phyloP scores from a whole-genome alignment of 2,329 filamentous ascomycete genomes.

The Nectriaceae sp. region DNA sequence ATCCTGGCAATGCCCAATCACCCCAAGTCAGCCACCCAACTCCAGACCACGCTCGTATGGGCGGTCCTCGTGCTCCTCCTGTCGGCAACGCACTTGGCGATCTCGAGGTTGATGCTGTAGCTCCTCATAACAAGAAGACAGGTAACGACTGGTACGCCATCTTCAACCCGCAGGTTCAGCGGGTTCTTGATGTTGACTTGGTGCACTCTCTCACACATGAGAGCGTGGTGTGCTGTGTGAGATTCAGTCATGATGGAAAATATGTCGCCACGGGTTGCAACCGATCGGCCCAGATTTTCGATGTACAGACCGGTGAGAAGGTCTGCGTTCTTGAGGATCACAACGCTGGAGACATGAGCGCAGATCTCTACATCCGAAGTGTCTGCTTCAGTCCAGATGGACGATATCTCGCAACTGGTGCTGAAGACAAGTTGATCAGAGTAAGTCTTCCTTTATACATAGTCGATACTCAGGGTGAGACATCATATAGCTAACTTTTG shows the following conservation, averaged over 20 bases:
- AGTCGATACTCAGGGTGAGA: not conserved
- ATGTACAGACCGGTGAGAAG: conserved; percentile 83
- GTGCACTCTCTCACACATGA: conserved; percentile 92
- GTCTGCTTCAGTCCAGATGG: conserved; percentile 99
- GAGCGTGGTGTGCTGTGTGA: conserved; percentile 96
- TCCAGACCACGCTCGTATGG: conserved; percentile 61
- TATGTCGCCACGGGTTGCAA: conserved; percentile 98
- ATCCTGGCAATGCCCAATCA: conserved; percentile 79
- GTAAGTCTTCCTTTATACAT: conserved; percentile 55
- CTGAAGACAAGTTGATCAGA: conserved; percentile 95
- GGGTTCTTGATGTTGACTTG: conserved; percentile 88
- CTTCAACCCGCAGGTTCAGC: conserved; percentile 90
- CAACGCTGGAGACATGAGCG: conserved; percentile 74
- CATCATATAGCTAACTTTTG: conserved; percentile 17
- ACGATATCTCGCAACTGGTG: conserved; percentile 89
- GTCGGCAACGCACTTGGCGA: conserved; percentile 74
- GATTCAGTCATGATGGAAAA: conserved; percentile 94
- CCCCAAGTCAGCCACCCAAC: conserved; percentile 88
- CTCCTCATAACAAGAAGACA: conserved; percentile 84
- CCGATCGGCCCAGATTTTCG: conserved; percentile 98
- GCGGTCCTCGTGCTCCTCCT: conserved; percentile 50
- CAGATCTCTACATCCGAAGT: conserved; percentile 94
- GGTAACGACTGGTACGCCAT: conserved; percentile 94
- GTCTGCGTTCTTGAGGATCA: conserved; percentile 90
- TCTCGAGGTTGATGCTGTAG: conserved; percentile 82